Evolutionary conservation across 805 yeast genomes (phyloP), one percentile per base, ranked within the genome.

Genomic region (Tetrapisispora namnaoensis): DNA sequence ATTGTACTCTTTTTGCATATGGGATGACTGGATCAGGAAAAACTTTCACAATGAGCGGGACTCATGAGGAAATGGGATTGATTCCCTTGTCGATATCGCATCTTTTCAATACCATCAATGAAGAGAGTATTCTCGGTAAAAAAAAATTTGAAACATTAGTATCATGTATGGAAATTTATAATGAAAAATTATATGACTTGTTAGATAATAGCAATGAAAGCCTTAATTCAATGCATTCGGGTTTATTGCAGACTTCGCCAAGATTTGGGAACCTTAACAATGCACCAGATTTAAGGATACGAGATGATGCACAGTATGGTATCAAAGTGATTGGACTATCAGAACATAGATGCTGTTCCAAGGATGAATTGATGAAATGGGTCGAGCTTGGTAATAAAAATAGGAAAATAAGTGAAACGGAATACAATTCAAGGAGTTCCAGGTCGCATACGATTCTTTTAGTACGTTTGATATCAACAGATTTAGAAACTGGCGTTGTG

Each of bases 21-120:
- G 96, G 96, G 35, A 86, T 86, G 88, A 88, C 96, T 0, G 96
- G 96, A 0, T 83, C 95, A 1, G 96, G 96, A 11, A 88, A 88
- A 65, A 88, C 96, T 0, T 81, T 77, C 61, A 78, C 95, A 2
- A 88, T 88, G 95, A 82, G 82, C 53, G 96, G 95, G 30, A 70
- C 73, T 27, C 71, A 65, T 2, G 52, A 55, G 5, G 82, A 80
- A 52, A 80, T 82, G 0, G 95, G 96, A 4, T 72, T 88, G 44
- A 83, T 89, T 40, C 80, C 83, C 37, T 68, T 80, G 37, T 82
- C 91, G 5, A 81, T 82, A 13, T 70, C 73, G 48, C 49, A 55
- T 38, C 49, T 62, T 4, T 89, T 81, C 58, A 66, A 70, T 14
- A 73, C 73, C 46, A 71, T 78, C 37, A 58, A 57, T 47, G 58